Conservation (phyloP, 306 rosid species). For the Abrus precatorius region DNA sequence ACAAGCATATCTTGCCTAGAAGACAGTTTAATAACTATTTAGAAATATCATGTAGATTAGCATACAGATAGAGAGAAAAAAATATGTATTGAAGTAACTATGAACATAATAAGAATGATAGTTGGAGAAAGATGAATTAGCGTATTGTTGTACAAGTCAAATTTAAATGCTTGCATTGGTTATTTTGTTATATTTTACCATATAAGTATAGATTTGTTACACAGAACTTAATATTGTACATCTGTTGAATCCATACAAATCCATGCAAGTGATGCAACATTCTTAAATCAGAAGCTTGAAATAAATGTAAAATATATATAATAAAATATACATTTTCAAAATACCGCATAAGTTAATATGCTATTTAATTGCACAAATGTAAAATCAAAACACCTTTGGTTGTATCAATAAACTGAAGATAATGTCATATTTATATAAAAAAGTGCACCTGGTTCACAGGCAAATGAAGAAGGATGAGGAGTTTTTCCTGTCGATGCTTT, state of each 20-base stretch:
- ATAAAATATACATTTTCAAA: conserved; percentile 3
- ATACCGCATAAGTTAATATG: background rate
- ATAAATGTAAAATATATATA: background rate
- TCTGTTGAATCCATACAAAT: background rate
- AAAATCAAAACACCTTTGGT: conserved; percentile 33
- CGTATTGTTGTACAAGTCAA: conserved; percentile 2
- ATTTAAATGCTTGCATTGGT: conserved; percentile 10
- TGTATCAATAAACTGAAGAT: conserved; percentile 5
- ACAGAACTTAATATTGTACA: background rate
- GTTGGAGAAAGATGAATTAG: background rate
- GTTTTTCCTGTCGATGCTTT: conserved; percentile 61
- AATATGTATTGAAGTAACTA: background rate
- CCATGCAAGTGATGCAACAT: background rate
- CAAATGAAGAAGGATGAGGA: conserved; percentile 73
- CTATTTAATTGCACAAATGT: background rate
- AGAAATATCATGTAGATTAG: background rate
- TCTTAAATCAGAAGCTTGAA: conserved; percentile 6
- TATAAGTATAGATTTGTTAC: background rate
- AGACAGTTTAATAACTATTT: background rate
- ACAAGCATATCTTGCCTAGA: conserved; percentile 1
- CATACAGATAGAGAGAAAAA: background rate
- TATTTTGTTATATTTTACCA: background rate
- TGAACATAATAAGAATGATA: conserved; percentile 13
- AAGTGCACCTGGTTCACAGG: conserved; percentile 55
- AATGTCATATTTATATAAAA: conserved; percentile 6